Percentiles rank a stretch among this genome's conserved stretches.
These are phyloP conservation scores for Coemansia sp. DNA, from an alignment of 192 early-diverging fungal species.

Conservation along the genomic window DNA sequence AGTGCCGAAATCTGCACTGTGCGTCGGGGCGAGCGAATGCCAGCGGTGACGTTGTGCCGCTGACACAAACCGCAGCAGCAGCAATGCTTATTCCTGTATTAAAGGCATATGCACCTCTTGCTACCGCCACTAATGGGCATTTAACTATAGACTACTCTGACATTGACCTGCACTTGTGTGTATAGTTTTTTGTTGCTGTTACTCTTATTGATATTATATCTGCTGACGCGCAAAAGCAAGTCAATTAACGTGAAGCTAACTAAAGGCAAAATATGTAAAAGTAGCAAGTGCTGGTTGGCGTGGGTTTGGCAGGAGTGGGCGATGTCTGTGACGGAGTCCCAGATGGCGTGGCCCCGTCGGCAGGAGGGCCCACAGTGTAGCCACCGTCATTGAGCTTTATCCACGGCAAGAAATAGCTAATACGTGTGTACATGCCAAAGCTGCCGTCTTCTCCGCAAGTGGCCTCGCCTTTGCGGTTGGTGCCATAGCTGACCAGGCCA, in stretches of 20 bases:
- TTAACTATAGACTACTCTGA: slow-evolving; percentile 22
- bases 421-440: slow-evolving; percentile 50
- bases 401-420: slow-evolving; percentile 33
- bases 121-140: background rate
- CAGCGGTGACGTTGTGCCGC: background rate
- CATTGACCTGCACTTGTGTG: slow-evolving; percentile 45
- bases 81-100: slow-evolving; percentile 34
- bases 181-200: background rate
- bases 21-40: slow-evolving; percentile 21
- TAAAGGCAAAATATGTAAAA: slow-evolving; percentile 44
- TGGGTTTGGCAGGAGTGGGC: background rate
- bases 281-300: slow-evolving; percentile 16
- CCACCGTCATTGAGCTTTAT: slow-evolving; percentile 27
- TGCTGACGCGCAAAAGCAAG: background rate
- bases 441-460: slow-evolving; percentile 49
- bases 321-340: background rate
- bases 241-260: background rate
- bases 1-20: slow-evolving; percentile 67
- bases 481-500: slow-evolving; percentile 51
- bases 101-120: slow-evolving; percentile 34
- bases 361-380: slow-evolving; percentile 8
- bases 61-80: slow-evolving; percentile 26
- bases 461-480: slow-evolving; percentile 17
- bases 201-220: background rate
- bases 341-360: background rate